These are phyloP conservation scores for Dioszegia aurantiaca DNA, from an alignment of 768 basidiomycete species.

Conservation along the genomic window DNA sequence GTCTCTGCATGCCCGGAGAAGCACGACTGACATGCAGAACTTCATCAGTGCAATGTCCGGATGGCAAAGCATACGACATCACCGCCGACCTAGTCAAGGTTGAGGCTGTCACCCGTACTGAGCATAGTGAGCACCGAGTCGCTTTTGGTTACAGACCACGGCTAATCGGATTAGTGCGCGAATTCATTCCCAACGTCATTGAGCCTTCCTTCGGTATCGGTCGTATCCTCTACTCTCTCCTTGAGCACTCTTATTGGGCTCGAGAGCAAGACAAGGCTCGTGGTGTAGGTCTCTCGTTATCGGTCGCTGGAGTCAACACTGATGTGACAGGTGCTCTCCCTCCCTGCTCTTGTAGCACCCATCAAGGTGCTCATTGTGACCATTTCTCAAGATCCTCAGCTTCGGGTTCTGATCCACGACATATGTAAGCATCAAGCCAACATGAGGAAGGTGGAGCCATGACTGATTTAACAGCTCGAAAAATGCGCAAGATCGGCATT, in stretches of 20 bases:
- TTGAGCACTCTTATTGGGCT: constrained; percentile 95
- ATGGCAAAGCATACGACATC: constrained; percentile 67
- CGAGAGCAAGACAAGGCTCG: constrained; percentile 88
- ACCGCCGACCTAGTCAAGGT: constrained; percentile 73
- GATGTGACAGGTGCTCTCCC: constrained; percentile 70
- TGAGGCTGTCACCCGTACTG: constrained; percentile 79
- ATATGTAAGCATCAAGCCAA: constrained; percentile 70
- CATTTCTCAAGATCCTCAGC: constrained; percentile 77
- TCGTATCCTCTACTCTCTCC: constrained; percentile 85
- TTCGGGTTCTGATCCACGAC: constrained; percentile 77
- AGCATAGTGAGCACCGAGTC: constrained; percentile 68
- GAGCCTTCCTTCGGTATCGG: constrained; percentile 98
- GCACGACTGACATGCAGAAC: constrained; percentile 54
- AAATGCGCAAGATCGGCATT: constrained; percentile 81
- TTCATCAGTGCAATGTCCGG: constrained; percentile 60
- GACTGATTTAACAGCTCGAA: constrained; percentile 61
- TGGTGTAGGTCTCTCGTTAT: constrained; percentile 65
- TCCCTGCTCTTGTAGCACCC: constrained; percentile 84
- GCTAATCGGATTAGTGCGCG: constrained; percentile 66
- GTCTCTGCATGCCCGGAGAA: not conserved
- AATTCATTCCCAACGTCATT: constrained; percentile 95
- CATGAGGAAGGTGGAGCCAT: too few species aligned
- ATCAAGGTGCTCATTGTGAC: constrained; percentile 97
- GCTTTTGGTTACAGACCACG: too few species aligned
- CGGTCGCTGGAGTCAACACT: not conserved